Base-by-base conservation (phyloP, 202 grass and related monocot species). In the Cymbopogon flexuosus region DNA sequence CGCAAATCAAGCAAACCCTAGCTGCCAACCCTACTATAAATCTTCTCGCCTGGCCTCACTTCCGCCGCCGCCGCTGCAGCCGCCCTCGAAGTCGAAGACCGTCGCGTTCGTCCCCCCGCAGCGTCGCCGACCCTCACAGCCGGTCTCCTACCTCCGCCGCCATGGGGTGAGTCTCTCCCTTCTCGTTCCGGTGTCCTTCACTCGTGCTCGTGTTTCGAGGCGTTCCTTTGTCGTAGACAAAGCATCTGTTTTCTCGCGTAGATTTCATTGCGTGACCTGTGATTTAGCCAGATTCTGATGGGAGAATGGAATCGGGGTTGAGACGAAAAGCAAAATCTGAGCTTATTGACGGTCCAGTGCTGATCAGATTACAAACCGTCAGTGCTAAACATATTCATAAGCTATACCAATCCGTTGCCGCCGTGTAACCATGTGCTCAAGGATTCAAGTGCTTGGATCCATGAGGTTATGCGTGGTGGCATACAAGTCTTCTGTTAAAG, bases 321-420 rank as follows among this genome's bases (percentile, higher is more conserved):
- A n/a, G 12, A 3, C 12, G 10, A 15, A 10, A 37, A n/a, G 27
- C 1, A 46, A 30, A 49, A 35, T n/a, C 18, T 21, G 45, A 64
- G 92, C 87, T 94, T 92, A 91, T 80, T 67, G 89, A 94, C 87
- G 84, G 89, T 94, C 89, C 73, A 63, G 77, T 80, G 84, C 81
- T 91, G 82, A 85, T 87, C 76, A 66, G 84, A 84, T 65, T 68
- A 15, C 72, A 14, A n/a, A 59, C 63, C 84, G 35, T 94, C 84
- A 87, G 81, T 68, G 46, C 84, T 77, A 83, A 94, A 92, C 92
- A 86, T 81, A 83, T 76, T 87, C 87, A 86, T 92, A 90, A 95
- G 89, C 87, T 37, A 90, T 6, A 90, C 19, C 7, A 86, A 90
- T 80, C 57, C 59, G 70, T 75, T 90, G 89, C 84, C 70, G 42